A percentile compares a stretch with the other conserved stretches of the same genome.
Evolutionary conservation across 2,329 filamentous ascomycete species (phyloP).

Genomic region (Claviceps lovelessii): DNA sequence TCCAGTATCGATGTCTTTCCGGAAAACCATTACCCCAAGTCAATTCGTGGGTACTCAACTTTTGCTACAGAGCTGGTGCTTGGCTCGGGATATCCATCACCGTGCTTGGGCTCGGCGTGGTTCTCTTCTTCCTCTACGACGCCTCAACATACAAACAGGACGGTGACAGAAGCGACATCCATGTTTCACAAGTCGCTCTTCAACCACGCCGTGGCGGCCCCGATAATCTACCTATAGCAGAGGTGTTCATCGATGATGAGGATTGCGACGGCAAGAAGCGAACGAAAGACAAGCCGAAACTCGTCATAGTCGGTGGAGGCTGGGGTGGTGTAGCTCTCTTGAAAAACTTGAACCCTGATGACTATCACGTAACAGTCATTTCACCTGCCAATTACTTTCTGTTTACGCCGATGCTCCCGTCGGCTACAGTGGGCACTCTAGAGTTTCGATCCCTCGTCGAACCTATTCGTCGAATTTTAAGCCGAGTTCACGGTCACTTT

Average conservation of each 20-base stretch:
- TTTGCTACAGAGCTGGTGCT: conserved; percentile 52
- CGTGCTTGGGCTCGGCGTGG: conserved; percentile 52
- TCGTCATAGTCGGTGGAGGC: conserved; percentile 85
- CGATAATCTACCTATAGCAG: conserved; percentile 86
- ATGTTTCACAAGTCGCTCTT: conserved; percentile 72
- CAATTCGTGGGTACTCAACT: conserved; percentile 35
- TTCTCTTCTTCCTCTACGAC: conserved; percentile 89
- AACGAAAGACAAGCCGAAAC: conserved; percentile 74
- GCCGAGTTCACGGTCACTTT: conserved; percentile 71
- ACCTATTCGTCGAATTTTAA: conserved; percentile 74
- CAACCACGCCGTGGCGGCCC: conserved; percentile 72
- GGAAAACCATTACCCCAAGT: conserved; percentile 37
- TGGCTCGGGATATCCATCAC: conserved; percentile 56
- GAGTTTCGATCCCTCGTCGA: conserved; percentile 86
- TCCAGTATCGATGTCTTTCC: conserved; percentile 23
- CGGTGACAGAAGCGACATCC: conserved; percentile 52
- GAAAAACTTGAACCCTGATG: conserved; percentile 76
- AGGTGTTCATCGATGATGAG: conserved; percentile 78
- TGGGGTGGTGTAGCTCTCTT: conserved; percentile 90
- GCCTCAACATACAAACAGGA: conserved; percentile 75
- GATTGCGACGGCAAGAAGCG: conserved; percentile 55
- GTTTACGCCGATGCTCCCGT: conserved; percentile 96
- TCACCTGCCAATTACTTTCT: conserved; percentile 94
- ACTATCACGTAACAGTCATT: conserved; percentile 92
- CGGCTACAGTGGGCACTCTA: conserved; percentile 88